Evolutionary conservation across 495 filamentous ascomycete species (phyloP).

Genomic region (Penicillium pancosmium): DNA sequence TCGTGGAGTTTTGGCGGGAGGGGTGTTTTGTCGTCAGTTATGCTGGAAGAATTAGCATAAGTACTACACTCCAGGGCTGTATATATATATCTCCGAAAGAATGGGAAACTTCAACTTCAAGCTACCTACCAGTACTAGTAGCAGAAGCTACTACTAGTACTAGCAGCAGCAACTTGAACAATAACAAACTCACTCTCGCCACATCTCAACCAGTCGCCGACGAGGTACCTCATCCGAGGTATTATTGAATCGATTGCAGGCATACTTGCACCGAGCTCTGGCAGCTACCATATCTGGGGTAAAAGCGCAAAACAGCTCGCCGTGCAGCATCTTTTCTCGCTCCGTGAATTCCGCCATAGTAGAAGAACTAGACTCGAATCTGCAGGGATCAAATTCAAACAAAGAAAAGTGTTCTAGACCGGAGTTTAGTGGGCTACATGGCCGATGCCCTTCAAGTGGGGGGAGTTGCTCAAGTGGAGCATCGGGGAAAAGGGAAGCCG

Average conservation of each 20-base stretch:
- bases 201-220: conserved; percentile 65
- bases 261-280: conserved; percentile 59
- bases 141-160: background rate
- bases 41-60: conserved; percentile 41
- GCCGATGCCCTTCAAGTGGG: no score
- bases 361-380: background rate
- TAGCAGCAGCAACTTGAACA: background rate
- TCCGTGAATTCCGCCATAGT: conserved; percentile 29
- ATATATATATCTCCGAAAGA: no score
- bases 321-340: conserved; percentile 42
- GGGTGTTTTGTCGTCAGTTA: conserved; percentile 61
- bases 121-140: background rate
- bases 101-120: no score
- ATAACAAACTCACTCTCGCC: conserved; percentile 64
- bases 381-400: no score
- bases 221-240: conserved; percentile 55
- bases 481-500: no score
- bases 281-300: conserved; percentile 57
- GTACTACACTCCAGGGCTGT: no score
- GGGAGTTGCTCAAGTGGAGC: no score
- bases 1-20: conserved; percentile 58
- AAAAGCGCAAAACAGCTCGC: conserved; percentile 55
- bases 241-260: conserved; percentile 65
- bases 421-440: no score
- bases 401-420: no score